A percentile compares a stretch with the other conserved stretches of the same genome.
Conservation (phyloP, 2,329 filamentous ascomycete species). For the Calonectria hawksworthii region DNA sequence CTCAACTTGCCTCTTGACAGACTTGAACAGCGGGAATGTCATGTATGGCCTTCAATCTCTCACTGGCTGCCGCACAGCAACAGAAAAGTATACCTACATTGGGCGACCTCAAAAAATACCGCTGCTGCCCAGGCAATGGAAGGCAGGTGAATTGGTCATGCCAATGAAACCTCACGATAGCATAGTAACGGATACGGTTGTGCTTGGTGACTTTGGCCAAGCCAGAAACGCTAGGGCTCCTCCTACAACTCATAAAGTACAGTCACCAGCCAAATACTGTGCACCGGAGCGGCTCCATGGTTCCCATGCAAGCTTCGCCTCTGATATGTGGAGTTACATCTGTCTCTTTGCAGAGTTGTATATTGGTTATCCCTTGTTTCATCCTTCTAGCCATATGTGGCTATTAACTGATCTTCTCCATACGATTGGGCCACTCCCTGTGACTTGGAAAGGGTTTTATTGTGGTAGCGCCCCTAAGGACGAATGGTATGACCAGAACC, state of each 20-base stretch:
- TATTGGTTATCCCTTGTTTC: constrained; percentile 12
- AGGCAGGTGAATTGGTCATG: constrained; percentile 4
- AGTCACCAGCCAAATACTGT: constrained; percentile 30
- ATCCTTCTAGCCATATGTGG: background rate
- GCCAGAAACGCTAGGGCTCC: constrained; percentile 17
- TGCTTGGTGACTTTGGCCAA: constrained; percentile 29
- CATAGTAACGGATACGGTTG: constrained; percentile 16
- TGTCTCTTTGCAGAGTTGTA: constrained; percentile 31
- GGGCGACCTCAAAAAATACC: no score
- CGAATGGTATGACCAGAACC: constrained; percentile 25
- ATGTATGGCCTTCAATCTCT: no score
- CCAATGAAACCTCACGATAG: constrained; percentile 16
- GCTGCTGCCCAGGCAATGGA: no score
- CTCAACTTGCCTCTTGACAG: no score
- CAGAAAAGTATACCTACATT: no score
- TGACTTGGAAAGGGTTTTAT: constrained; percentile 26
- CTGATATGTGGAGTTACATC: constrained; percentile 36
- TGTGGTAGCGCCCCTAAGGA: background rate
- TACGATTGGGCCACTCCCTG: constrained; percentile 27
- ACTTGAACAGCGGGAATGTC: no score
- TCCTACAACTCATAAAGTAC: constrained; percentile 10
- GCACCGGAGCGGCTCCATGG: constrained; percentile 31
- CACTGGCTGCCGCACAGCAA: no score
- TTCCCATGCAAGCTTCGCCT: constrained; percentile 22
- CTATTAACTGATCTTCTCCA: constrained; percentile 10